phyloP scores from a whole-genome alignment of 148 eudicot species.

The Rhododendron vialii region DNA sequence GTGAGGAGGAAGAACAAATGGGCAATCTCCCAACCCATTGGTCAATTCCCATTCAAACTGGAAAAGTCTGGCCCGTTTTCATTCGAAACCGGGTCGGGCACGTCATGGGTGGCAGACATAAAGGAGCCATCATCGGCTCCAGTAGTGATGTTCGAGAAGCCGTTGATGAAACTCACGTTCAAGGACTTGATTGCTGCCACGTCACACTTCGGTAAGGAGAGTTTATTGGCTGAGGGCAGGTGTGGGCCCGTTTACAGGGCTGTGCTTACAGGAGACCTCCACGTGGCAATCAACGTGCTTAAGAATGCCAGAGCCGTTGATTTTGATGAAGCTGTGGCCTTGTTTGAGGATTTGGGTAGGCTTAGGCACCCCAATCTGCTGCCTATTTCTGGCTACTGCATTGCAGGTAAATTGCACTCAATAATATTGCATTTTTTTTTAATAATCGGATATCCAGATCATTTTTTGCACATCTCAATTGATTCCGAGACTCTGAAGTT shows the following conservation, averaged over 20 bases:
- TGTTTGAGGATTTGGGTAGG: conserved; percentile 64
- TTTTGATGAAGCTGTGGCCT: conserved; percentile 35
- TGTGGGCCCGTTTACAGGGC: conserved; percentile 87
- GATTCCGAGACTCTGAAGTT: too few species aligned
- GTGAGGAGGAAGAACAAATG: conserved; percentile 43
- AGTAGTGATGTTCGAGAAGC: conserved; percentile 97
- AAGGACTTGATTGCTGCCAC: conserved; percentile 90
- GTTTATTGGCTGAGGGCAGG: conserved; percentile 70
- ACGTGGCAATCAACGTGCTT: conserved; percentile 93
- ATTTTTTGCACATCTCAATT: too few species aligned
- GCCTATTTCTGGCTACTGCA: conserved; percentile 87
- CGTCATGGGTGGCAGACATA: conserved; percentile 79
- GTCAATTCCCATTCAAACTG: conserved; percentile 42
- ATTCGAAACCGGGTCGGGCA: conserved; percentile 78
- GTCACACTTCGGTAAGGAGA: conserved; percentile 81
- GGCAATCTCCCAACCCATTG: conserved; percentile 72
- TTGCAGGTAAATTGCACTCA: conserved; percentile 59
- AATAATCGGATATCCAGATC: too few species aligned
- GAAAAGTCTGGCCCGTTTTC: conserved; percentile 88
- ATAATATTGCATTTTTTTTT: not conserved
- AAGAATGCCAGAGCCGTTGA: conserved; percentile 54
- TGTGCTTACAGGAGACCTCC: conserved; percentile 77
- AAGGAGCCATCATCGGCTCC: conserved; percentile 56
- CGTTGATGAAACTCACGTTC: conserved; percentile 78
- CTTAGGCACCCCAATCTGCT: conserved; percentile 80